Evolutionary conservation across 2,329 filamentous ascomycete species (phyloP).

Genomic region (Ascomycota sp.): DNA sequence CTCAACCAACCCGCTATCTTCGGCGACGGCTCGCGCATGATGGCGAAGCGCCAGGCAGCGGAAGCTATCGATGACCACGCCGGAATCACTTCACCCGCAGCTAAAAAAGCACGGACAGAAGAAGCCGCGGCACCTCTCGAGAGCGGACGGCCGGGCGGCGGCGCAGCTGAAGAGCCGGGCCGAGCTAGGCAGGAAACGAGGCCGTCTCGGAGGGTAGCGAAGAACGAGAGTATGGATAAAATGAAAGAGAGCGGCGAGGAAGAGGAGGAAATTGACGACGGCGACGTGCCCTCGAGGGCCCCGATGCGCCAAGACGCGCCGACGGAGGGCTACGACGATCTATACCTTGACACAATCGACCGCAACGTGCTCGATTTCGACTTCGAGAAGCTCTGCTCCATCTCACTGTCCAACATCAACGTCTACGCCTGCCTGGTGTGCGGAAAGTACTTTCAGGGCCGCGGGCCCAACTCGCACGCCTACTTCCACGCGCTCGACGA

Average conservation of each 20-base stretch:
- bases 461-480: conserved; percentile 81
- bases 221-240: conserved; percentile 4
- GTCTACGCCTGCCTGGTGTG: conserved; percentile 95
- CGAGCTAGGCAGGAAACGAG: background rate
- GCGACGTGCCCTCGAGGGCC: conserved; percentile 14
- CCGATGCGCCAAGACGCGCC: conserved; percentile 52
- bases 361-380: conserved; percentile 87
- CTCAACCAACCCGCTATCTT: too few species aligned
- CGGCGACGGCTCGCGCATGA: conserved; percentile 3
- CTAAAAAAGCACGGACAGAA: conserved; percentile 32
- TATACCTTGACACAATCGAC: conserved; percentile 94
- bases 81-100: conserved; percentile 31
- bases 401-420: conserved; percentile 93
- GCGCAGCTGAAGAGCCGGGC: background rate
- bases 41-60: conserved; percentile 35
- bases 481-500: conserved; percentile 95
- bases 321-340: conserved; percentile 72
- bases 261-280: conserved; percentile 19
- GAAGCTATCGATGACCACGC: conserved; percentile 35
- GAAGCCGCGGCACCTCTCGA: conserved; percentile 17
- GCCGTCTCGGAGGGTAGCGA: conserved; percentile 1
- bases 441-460: conserved; percentile 90
- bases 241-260: conserved; percentile 13
- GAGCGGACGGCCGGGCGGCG: conserved; percentile 1
- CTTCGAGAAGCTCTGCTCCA: conserved; percentile 93